A percentile compares a stretch with the other conserved stretches of the same genome.
Conservation (phyloP, 2,329 filamentous ascomycete genomes). For the Colletotrichum karsti region DNA sequence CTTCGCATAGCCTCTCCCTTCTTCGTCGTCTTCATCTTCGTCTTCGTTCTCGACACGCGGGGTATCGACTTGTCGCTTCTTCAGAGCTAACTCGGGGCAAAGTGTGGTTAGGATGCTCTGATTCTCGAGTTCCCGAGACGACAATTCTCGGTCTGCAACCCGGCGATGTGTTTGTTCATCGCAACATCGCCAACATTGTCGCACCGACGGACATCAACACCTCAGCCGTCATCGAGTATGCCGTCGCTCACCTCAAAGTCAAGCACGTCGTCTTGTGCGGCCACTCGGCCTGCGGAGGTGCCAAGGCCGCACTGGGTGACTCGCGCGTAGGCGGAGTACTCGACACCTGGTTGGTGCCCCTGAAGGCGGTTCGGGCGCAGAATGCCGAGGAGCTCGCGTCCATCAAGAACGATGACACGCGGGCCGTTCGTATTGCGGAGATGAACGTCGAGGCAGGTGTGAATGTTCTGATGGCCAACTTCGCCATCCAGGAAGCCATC, state of each 20-base stretch:
- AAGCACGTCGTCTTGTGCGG: conserved; percentile 77
- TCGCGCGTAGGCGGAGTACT: conserved; percentile 59
- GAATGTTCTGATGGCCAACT: conserved; percentile 73
- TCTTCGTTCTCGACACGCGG: no score
- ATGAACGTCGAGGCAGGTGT: conserved; percentile 79
- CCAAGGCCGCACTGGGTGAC: conserved; percentile 63
- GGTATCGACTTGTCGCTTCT: no score
- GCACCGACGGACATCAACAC: conserved; percentile 79
- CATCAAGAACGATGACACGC: conserved; percentile 61
- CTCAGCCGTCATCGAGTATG: conserved; percentile 80
- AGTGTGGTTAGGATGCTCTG: conserved; percentile 89
- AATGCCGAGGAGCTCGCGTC: conserved; percentile 64
- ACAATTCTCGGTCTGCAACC: conserved; percentile 81
- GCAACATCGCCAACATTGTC: conserved; percentile 89
- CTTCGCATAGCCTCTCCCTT: background rate
- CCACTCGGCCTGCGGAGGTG: conserved; percentile 75
- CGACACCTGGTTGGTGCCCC: conserved; percentile 63
- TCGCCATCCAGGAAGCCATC: conserved; percentile 75
- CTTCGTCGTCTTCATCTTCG: background rate
- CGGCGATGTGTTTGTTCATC: conserved; percentile 88
- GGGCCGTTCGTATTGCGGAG: conserved; percentile 73
- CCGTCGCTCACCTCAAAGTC: conserved; percentile 76
- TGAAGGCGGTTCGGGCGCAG: conserved; percentile 51
- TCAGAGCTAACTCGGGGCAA: background rate
- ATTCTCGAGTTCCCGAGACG: conserved; percentile 86